Evolutionary conservation across 768 basidiomycete species (phyloP).

Genomic region (Kwoniella sp.): DNA sequence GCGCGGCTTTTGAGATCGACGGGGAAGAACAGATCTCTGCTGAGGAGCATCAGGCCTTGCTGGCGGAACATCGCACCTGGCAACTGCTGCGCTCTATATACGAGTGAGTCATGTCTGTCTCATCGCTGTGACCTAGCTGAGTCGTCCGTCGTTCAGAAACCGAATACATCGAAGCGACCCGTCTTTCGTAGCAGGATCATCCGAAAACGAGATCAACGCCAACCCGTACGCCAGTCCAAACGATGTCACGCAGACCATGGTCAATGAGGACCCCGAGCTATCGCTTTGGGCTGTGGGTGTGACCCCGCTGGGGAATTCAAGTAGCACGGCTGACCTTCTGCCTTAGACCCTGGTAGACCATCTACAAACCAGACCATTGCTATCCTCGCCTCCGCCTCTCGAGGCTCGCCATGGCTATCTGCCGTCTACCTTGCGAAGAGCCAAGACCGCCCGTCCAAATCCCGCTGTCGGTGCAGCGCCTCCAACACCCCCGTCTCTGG

Average conservation of each 20-base stretch:
- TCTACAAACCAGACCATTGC: conserved; percentile 35
- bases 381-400: conserved; percentile 31
- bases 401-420: conserved; percentile 46
- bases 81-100: conserved; percentile 36
- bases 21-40: conserved; percentile 27
- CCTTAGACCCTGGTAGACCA: conserved; percentile 39
- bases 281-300: conserved; percentile 34
- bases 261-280: conserved; percentile 38
- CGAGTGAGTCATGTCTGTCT: conserved; percentile 22
- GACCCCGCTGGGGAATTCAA: neutral
- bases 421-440: conserved; percentile 33
- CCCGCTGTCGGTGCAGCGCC: conserved; percentile 5
- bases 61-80: conserved; percentile 44
- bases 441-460: conserved; percentile 15
- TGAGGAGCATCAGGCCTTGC: conserved; percentile 30
- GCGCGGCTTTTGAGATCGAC: conserved; percentile 13
- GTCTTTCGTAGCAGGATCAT: conserved; percentile 21
- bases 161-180: conserved; percentile 29
- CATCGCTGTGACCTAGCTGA: neutral
- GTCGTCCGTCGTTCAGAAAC: conserved; percentile 18
- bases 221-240: conserved; percentile 41
- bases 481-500: conserved; percentile 20
- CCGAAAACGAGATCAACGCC: conserved; percentile 16
- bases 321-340: neutral
- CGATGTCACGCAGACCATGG: conserved; percentile 35